Evolutionary conservation across 129 eudicot species (phyloP).

Genomic region (Chrysanthemum makinoi): DNA sequence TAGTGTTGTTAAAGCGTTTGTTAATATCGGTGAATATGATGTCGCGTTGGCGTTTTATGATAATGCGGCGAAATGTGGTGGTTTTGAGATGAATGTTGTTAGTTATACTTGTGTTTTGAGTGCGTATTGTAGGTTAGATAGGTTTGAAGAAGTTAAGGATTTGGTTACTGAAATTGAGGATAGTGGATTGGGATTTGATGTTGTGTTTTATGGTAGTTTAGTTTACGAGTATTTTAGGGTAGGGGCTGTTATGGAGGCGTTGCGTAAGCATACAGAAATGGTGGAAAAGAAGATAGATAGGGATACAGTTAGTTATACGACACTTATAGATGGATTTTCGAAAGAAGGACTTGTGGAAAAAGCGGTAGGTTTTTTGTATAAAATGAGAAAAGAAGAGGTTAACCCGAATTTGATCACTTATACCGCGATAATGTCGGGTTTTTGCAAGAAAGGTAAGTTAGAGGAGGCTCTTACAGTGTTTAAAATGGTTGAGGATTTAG

Average conservation of each 20-base stretch:
- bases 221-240: slow-evolving; percentile 51
- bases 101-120: slow-evolving; percentile 57
- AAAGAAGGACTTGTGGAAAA: slow-evolving; percentile 76
- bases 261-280: slow-evolving; percentile 52
- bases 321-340: slow-evolving; percentile 65
- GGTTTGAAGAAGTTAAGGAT: slow-evolving; percentile 34
- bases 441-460: slow-evolving; percentile 73
- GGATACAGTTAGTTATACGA: slow-evolving; percentile 52
- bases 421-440: slow-evolving; percentile 63
- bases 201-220: slow-evolving; percentile 68
- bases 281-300: slow-evolving; percentile 42
- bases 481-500: slow-evolving; percentile 43
- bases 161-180: slow-evolving; percentile 47
- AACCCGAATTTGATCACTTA: slow-evolving; percentile 61
- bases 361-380: slow-evolving; percentile 53
- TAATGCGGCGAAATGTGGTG: slow-evolving; percentile 45
- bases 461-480: slow-evolving; percentile 56
- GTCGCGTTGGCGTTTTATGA: slow-evolving; percentile 69
- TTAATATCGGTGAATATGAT: slow-evolving; percentile 59
- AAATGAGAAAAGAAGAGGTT: slow-evolving; percentile 52
- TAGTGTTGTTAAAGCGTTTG: slow-evolving; percentile 65
- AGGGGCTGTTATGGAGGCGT: slow-evolving; percentile 45
- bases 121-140: slow-evolving; percentile 60
- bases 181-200: slow-evolving; percentile 47
- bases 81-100: slow-evolving; percentile 44